Base-by-base conservation (phyloP, 768 basidiomycete species). In the Suillus variegatus region DNA sequence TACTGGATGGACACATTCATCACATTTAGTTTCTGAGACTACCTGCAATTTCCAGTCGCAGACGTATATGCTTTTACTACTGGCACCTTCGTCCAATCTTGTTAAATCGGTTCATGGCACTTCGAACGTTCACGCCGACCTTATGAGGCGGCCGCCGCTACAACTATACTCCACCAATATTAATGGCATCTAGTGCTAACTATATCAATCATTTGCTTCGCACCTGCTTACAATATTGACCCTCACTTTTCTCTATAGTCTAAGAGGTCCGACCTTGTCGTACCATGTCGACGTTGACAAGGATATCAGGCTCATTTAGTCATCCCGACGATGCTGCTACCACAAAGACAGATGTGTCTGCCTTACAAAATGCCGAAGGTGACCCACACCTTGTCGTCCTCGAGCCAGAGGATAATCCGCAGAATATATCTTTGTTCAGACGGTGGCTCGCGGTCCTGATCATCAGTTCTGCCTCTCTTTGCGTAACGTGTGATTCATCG, bases 401-500 rank as follows among this genome's bases (percentile, higher is more conserved):
- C 18, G 81, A 83, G 2, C 70, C 72, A 4, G 66, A 75, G 16
- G 84, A 85, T 49, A 65, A 82, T 64, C 84, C 84, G 0, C 80
- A 83, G 61, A 69, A 76, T 40, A 72, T 82, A 43, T 71, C 84
- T 20, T 62, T 66, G 0, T 36, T 78, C 32, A 80, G 77, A 67
- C 85, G 85, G 68, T 87, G 86, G 86, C 62, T 82, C 32, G 75
- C 78, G 7, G 82, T 87, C 8, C 64, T 80, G 3, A 76, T 81
- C 8, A 85, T 87, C 63, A 80, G 82, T 43, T 75, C 77, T 3
- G 82, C 82, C 13, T 78, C 84, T 7, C 76, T 84, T 13, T 85
- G 84, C 62, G 84, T 82, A 6, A 83, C 87, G 1, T 85, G 82
- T 70, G 82, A 83, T 14, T 88, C 87, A 1, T 87, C 86, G 1